phyloP scores from a whole-genome alignment of 2,329 filamentous ascomycete genomes.

The Fusarium sp. region DNA sequence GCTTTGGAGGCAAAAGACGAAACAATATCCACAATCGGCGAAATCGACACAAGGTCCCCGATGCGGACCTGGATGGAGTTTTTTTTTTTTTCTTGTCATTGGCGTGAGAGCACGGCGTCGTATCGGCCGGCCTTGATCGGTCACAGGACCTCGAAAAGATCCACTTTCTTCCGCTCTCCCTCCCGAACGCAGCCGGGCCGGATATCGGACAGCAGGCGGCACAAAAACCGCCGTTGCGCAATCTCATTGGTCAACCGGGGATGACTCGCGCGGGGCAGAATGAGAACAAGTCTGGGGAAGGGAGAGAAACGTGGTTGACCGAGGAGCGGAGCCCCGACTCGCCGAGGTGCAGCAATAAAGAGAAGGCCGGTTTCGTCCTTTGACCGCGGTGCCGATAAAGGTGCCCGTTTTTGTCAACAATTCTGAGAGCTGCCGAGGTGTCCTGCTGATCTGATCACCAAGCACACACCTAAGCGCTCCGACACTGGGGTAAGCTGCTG shows the following conservation, averaged over 20 bases:
- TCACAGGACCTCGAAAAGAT: conserved; percentile 32
- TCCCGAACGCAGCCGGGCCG: conserved; percentile 32
- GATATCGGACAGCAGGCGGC: conserved; percentile 35
- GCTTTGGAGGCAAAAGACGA: not conserved
- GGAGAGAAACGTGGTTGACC: conserved; percentile 17
- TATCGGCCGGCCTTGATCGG: conserved; percentile 35
- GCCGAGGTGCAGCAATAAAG: conserved; percentile 6
- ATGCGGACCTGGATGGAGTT: conserved; percentile 1
- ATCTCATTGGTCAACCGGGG: conserved; percentile 19
- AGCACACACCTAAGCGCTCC: not conserved
- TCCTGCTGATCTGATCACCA: conserved; percentile 34
- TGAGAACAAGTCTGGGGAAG: conserved; percentile 31
- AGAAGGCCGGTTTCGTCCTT: not conserved
- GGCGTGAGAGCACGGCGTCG: conserved; percentile 16
- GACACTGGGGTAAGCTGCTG: conserved; percentile 27
- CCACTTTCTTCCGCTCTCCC: conserved; percentile 43
- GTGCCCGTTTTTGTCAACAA: not conserved
- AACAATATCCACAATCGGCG: conserved; percentile 1
- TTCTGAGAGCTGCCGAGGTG: conserved; percentile 7
- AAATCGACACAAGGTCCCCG: conserved; percentile 35
- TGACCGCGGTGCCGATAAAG: conserved; percentile 3
- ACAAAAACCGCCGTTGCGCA: not conserved
- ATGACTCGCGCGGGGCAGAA: not conserved
- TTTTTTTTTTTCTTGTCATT: not conserved
- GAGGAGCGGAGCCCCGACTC: conserved; percentile 11